Evolutionary conservation across 768 basidiomycete genomes (phyloP), one percentile per base, ranked within the genome.

Genomic region (Auriculariales sp.): DNA sequence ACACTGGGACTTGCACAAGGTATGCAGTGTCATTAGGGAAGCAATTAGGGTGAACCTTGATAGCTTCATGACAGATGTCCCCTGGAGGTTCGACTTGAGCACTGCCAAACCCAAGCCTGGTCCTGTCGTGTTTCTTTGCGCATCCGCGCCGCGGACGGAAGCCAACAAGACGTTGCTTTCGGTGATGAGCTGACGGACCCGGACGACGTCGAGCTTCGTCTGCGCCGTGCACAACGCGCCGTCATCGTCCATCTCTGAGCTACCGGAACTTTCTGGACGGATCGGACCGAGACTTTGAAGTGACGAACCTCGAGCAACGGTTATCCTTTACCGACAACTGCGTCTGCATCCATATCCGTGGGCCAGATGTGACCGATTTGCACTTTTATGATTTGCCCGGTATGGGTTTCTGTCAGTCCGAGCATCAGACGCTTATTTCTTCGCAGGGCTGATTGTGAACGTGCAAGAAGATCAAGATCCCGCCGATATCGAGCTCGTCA

Each of bases 1-100:
- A 79, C 0, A 68, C 75, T 15, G 84, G 84, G 0, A 85, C 83
- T 0, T 86, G 84, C 52, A 88, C 84, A 1, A 69, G 84, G 84
- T 78, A 53, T 33, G 53, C 54, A 28, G 2, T n/a, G n/a, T n/a
- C n/a, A n/a, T n/a, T n/a, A n/a, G n/a, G n/a, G n/a, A 31, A 46
- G 48, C 28, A 45, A 32, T 14, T n/a, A n/a, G n/a, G n/a, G n/a
- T n/a, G n/a, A n/a, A n/a, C n/a, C n/a, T n/a, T n/a, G 22, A 24
- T 10, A 3, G 14, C n/a, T 19, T 7, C 17, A 15, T 36, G 10
- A 6, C 15, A 44, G 39, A 7, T 44, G 39, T 25, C 39, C 39
- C 2, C 22, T 44, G 39, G 39, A 44, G 22, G 22, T 19, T 25
- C 39, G 39, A 19, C 39, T 44, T 25, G 39, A 44, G 39, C 27